phyloP scores from a whole-genome alignment of 2,329 filamentous ascomycete genomes.

The Fusarium pseudocircinatum region DNA sequence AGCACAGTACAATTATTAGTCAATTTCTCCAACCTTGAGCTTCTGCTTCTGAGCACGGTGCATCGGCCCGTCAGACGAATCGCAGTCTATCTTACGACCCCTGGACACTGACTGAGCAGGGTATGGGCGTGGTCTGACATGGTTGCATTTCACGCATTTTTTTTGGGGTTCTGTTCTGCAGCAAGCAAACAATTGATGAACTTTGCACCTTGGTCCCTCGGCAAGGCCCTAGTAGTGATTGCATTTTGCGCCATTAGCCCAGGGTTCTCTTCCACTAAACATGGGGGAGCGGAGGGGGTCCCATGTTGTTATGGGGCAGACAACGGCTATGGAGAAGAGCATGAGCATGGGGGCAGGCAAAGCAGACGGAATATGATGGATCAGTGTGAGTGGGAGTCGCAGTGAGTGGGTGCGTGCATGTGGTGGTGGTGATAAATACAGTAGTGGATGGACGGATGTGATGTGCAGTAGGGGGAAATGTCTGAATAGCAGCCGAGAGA shows the following conservation, averaged over 20 bases:
- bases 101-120: conserved; percentile 12
- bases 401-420: conserved; percentile 2
- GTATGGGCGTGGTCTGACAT: conserved; percentile 40
- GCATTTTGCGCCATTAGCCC: conserved; percentile 20
- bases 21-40: conserved; percentile 28
- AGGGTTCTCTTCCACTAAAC: conserved; percentile 20
- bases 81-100: conserved; percentile 39
- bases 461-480: conserved; percentile 5
- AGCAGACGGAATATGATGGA: conserved; percentile 20
- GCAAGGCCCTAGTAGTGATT: conserved; percentile 27
- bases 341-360: conserved; percentile 29
- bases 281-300: conserved; percentile 7
- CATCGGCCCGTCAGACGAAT: conserved; percentile 43
- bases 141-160: conserved; percentile 38
- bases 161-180: not conserved
- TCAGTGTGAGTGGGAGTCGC: conserved; percentile 8
- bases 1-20: conserved; percentile 38
- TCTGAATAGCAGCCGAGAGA: conserved; percentile 6
- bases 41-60: conserved; percentile 38
- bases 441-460: not conserved
- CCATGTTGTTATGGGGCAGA: conserved; percentile 31
- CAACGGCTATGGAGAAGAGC: conserved; percentile 15
- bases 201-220: conserved; percentile 2
- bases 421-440: conserved; percentile 18
- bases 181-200: not conserved